Conservation (phyloP, 225 moss, liverwort and hornwort genomes). For the Physcomitrellopsis africana region DNA sequence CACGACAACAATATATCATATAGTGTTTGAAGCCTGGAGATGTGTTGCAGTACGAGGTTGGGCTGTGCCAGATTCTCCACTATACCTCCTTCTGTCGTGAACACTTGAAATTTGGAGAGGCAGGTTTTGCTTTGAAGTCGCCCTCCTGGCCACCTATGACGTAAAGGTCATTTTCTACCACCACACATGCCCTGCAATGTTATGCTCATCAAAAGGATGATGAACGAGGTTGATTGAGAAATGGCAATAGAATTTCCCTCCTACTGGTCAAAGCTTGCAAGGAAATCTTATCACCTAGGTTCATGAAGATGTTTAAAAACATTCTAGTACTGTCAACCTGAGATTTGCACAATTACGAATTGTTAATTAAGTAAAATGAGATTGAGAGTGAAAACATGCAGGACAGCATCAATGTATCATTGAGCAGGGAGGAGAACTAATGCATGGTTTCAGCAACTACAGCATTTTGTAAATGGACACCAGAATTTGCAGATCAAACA, state of each 20-base stretch:
- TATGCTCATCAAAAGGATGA: not conserved
- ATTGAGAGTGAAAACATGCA: not conserved
- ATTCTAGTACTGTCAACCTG: no score
- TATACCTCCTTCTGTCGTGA: constrained; percentile 58
- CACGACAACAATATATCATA: not conserved
- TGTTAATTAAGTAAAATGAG: not conserved
- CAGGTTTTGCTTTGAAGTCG: constrained; percentile 58
- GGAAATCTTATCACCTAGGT: no score
- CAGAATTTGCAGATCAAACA: not conserved
- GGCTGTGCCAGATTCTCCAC: not conserved
- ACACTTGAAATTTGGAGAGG: constrained; percentile 51
- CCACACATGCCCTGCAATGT: constrained; percentile 54
- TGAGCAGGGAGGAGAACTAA: not conserved
- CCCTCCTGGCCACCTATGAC: constrained; percentile 67
- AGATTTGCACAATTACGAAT: not conserved
- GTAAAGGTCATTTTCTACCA: constrained; percentile 43
- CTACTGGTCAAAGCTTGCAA: no score
- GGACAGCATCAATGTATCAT: not conserved
- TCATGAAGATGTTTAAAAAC: no score
- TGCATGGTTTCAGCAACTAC: not conserved
- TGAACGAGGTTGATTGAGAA: constrained; percentile 2
- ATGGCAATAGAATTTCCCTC: no score
- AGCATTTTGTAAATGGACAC: not conserved
- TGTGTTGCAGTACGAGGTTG: not conserved
- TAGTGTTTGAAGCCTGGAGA: not conserved